phyloP scores from a whole-genome alignment of 768 basidiomycete species.

The Amanita brunnescens region DNA sequence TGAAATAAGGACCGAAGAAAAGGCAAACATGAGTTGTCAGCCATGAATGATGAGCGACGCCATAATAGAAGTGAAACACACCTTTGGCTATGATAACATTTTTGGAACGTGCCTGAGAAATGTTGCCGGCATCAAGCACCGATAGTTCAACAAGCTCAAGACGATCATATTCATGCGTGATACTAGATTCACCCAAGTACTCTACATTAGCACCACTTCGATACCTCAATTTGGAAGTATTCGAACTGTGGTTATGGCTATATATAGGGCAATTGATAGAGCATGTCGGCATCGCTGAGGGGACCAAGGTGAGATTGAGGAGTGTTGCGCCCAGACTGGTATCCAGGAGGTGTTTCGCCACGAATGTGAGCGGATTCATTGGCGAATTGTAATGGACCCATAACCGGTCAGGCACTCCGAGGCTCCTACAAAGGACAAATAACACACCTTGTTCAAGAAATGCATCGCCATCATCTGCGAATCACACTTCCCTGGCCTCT shows the following conservation, averaged over 20 bases:
- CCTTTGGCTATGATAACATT: too few relatives aligned
- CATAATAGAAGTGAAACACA: too few relatives aligned
- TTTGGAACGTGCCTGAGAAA: too few relatives aligned
- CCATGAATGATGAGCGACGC: too few relatives aligned
- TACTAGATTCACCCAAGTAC: neutral
- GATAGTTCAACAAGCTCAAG: neutral
- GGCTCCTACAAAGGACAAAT: neutral
- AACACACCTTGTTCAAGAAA: constrained; percentile 86
- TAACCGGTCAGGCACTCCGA: neutral
- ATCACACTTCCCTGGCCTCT: constrained; percentile 93
- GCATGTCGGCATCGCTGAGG: too few relatives aligned
- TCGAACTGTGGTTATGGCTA: neutral
- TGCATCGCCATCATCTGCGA: constrained; percentile 95
- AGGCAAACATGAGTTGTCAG: too few relatives aligned
- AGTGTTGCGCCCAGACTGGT: constrained; percentile 72
- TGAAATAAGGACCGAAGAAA: too few relatives aligned
- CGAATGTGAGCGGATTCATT: constrained; percentile 93
- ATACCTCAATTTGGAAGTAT: neutral
- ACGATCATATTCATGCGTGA: neutral
- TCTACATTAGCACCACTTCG: constrained; percentile 1
- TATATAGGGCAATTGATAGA: neutral
- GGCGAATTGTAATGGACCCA: constrained; percentile 95
- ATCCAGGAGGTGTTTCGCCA: constrained; percentile 67
- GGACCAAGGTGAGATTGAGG: constrained; percentile 43
- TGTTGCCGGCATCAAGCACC: too few relatives aligned